These are phyloP conservation scores for Parmelia sp. DNA, from an alignment of 495 filamentous ascomycete species.

Conservation along the genomic window DNA sequence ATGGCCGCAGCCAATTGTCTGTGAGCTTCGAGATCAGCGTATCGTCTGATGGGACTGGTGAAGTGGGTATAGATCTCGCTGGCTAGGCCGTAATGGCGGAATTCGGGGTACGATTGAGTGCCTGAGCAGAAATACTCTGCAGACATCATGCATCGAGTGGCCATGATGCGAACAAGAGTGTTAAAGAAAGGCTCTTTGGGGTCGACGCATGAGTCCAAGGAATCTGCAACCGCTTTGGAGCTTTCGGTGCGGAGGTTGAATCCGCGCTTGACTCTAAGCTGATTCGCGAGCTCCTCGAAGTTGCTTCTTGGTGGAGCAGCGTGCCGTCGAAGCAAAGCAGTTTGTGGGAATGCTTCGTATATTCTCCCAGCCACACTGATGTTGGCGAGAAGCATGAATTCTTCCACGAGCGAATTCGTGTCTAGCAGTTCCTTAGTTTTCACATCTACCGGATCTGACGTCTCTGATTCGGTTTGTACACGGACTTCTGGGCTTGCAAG, in stretches of 20 bases:
- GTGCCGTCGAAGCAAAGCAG: conserved; percentile 87
- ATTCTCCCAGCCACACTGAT: conserved; percentile 84
- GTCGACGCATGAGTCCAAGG: conserved; percentile 78
- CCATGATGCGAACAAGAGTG: conserved; percentile 92
- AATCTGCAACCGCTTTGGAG: conserved; percentile 84
- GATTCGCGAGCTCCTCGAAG: conserved; percentile 87
- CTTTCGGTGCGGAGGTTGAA: conserved; percentile 74
- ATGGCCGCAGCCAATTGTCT: conserved; percentile 93
- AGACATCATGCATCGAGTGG: conserved; percentile 97
- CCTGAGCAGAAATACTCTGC: conserved; percentile 97
- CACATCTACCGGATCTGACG: conserved; percentile 91
- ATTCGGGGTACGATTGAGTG: conserved; percentile 85
- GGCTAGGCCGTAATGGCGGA: conserved; percentile 92
- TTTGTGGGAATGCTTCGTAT: conserved; percentile 86
- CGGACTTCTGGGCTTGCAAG: conserved; percentile 93
- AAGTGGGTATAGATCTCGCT: conserved; percentile 98
- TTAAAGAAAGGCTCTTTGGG: conserved; percentile 92
- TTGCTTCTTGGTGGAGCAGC: conserved; percentile 87
- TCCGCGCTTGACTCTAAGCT: conserved; percentile 76
- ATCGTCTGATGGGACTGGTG: conserved; percentile 92
- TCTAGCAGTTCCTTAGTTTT: conserved; percentile 90
- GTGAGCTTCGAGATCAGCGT: conserved; percentile 90
- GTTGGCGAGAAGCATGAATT: conserved; percentile 99
- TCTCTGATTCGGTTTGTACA: conserved; percentile 88
- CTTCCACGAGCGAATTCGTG: conserved; percentile 95